A percentile compares a stretch with the other conserved stretches of the same genome.
phyloP scores from a whole-genome alignment of 78 protist genomes.

The Dictyostelium brefeldianum region DNA sequence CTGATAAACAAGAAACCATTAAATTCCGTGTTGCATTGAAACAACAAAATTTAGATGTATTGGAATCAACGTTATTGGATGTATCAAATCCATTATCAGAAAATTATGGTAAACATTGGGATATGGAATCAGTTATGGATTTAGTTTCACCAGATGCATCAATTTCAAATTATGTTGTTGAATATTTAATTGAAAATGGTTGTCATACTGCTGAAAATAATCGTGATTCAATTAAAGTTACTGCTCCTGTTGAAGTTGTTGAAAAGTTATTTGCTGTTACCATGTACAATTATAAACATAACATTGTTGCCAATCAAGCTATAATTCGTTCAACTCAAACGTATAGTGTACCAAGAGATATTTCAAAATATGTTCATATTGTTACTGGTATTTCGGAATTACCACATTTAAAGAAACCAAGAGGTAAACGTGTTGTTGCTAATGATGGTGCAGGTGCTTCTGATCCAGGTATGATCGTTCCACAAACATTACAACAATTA shows the following conservation, averaged over 20 bases:
- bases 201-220: slow-evolving; percentile 24
- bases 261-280: slow-evolving; percentile 42
- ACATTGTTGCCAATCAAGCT: not conserved
- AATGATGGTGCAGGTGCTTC: not conserved
- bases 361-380: slow-evolving; percentile 32
- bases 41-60: slow-evolving; percentile 54
- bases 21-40: slow-evolving; percentile 54
- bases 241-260: slow-evolving; percentile 29
- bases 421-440: not conserved
- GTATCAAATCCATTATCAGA: slow-evolving; percentile 48
- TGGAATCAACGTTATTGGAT: slow-evolving; percentile 34
- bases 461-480: slow-evolving; percentile 61
- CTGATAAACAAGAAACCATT: not conserved
- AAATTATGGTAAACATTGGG: slow-evolving; percentile 61
- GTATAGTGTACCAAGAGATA: slow-evolving; percentile 37
- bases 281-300: slow-evolving; percentile 41
- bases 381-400: slow-evolving; percentile 74
- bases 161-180: not conserved
- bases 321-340: slow-evolving; percentile 44
- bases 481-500: slow-evolving; percentile 56
- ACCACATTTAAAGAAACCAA: slow-evolving; percentile 39
- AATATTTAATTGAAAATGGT: slow-evolving; percentile 16
- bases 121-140: not conserved
- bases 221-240: slow-evolving; percentile 37
- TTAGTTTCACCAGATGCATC: slow-evolving; percentile 39